Percentiles rank a stretch among this genome's conserved stretches.
These are phyloP conservation scores for Dryadomyces quercivorus DNA, from an alignment of 2,329 filamentous ascomycete genomes.

Conservation along the genomic window DNA sequence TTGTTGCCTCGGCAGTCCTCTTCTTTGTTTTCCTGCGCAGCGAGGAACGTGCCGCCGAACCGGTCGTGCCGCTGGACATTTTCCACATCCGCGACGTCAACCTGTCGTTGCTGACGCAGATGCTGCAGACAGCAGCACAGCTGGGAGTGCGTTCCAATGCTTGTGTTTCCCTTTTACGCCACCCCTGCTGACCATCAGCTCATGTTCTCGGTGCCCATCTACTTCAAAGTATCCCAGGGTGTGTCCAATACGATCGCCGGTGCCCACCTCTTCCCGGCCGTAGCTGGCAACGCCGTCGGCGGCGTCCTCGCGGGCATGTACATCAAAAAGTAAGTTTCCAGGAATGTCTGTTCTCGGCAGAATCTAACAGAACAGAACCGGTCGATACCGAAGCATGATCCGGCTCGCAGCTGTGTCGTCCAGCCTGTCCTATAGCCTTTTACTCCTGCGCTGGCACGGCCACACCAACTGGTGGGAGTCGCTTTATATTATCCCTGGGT, in stretches of 20 bases:
- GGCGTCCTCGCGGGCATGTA: slow-evolving; percentile 45
- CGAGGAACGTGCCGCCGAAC: slow-evolving; percentile 34
- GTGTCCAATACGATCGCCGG: slow-evolving; percentile 46
- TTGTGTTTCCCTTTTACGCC: not conserved
- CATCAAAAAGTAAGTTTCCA: slow-evolving; percentile 29
- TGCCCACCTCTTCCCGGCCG: slow-evolving; percentile 52
- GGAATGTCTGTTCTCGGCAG: slow-evolving; percentile 8
- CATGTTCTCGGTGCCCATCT: slow-evolving; percentile 55
- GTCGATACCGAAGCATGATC: slow-evolving; percentile 44
- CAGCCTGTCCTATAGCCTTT: slow-evolving; percentile 35
- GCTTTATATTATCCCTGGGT: slow-evolving; percentile 45
- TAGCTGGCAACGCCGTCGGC: slow-evolving; percentile 53
- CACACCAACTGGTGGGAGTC: slow-evolving; percentile 42
- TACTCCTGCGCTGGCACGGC: slow-evolving; percentile 47
- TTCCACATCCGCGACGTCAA: slow-evolving; percentile 39
- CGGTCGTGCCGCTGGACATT: slow-evolving; percentile 45
- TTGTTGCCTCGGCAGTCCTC: slow-evolving; percentile 17
- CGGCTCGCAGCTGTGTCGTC: slow-evolving; percentile 37
- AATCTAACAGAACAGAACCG: slow-evolving; percentile 28
- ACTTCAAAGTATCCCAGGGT: slow-evolving; percentile 52
- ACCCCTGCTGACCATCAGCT: slow-evolving; percentile 21
- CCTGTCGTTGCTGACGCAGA: slow-evolving; percentile 37
- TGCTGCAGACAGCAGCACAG: slow-evolving; percentile 45
- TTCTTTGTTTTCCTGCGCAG: slow-evolving; percentile 20
- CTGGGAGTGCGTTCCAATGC: slow-evolving; percentile 30